Evolutionary conservation across 1,284 basidiomycete species (phyloP), one percentile per base, ranked within the genome.

Genomic region (Apiotrichum porosum): DNA sequence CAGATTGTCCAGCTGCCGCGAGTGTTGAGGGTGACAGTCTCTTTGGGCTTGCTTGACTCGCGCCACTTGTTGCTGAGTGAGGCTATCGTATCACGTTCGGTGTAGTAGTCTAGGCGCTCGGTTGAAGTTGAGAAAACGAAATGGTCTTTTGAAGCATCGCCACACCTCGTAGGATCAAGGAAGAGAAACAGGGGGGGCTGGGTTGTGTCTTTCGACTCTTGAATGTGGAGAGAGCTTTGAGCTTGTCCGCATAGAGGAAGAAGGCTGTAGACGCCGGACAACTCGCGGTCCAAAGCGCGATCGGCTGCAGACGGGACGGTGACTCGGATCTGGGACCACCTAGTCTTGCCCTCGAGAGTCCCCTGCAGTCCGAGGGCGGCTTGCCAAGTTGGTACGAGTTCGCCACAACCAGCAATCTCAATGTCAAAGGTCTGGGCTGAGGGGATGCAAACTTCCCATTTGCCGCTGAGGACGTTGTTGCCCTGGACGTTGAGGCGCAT

Each of bases 221-320:
- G 14, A 39, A 42, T 31, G 17, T 95, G 90, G 32, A 97, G 76
- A n/a, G 87, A 86, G 22, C 80, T 79, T 65, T 87, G 89, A 1
- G 93, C 89, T 0, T 89, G 91, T 2, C 92, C 92, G 54, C 92
- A 97, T 65, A 84, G 84, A 53, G 88, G 83, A 42, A 92, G 76
- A 32, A 94, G 80, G 10, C 77, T 74, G 65, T 95, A 97, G 0
- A 73, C 76, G 4, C 93, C 92, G 4, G 84, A 82, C 41, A 95
- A 82, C 61, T 87, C 80, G 35, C 85, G 82, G 68, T 95, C 91
- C 24, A 95, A 80, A 28, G 78, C 73, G 2, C 65, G 56, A 9
- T 75, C 66, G 18, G 79, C 77, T 15, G 78, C 77, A 8, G 71
- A 62, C 0, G 82, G 77, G 1, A 87, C 79, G 1, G 75, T 73